Base-by-base conservation (phyloP, 1,139 yeast species). In the Lodderomyces beijingensis region DNA sequence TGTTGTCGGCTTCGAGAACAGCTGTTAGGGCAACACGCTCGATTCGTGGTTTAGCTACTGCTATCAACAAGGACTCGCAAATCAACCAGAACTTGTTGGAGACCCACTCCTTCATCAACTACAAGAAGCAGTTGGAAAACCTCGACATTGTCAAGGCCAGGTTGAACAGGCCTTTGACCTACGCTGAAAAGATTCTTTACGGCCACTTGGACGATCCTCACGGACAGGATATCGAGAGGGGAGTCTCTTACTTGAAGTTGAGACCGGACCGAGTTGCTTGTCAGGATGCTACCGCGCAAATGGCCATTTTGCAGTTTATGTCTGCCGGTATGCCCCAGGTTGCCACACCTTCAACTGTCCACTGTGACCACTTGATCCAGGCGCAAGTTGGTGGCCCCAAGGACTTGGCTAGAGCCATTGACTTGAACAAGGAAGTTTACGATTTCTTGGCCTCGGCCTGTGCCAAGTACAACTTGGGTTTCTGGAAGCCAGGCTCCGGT, bases 401-500 rank as follows among this genome's bases (percentile, higher is more conserved):
- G 69, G 98, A 91, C 74, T 80, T 91, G 68, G 81, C 80, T 39
- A 82, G 96, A 66, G 96, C 98, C 59, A 81, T 87, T 57, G 82
- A 79, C 57, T 70, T 87, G 59, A 91, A 91, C 79, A 87, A 84
- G 72, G 98, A 91, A 71, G 98, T 91, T 48, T 91, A 79, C 67
- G 96, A 91, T 68, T 91, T 91, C 75, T 79, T 91, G 68, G 77
- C 87, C 43, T 67, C 94, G 48, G 91, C 96, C 44, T 85, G 96
- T 63, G 95, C 96, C 55, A 89, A 89, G 72, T 91, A 89, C 76
- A 85, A 88, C 78, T 85, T 91, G 66, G 96, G 96, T 65, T 91
- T 91, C 88, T 91, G 98, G 98, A 86, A 85, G 64, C 97, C 98
- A 61, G 97, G 97, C 62, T 88, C 96, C 39, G 98, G 98, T 75